Percentiles rank a stretch among this genome's conserved stretches.
These are phyloP conservation scores for Phytophthora cactorum DNA, from an alignment of 352 stramenopile genomes.

Conservation along the genomic window DNA sequence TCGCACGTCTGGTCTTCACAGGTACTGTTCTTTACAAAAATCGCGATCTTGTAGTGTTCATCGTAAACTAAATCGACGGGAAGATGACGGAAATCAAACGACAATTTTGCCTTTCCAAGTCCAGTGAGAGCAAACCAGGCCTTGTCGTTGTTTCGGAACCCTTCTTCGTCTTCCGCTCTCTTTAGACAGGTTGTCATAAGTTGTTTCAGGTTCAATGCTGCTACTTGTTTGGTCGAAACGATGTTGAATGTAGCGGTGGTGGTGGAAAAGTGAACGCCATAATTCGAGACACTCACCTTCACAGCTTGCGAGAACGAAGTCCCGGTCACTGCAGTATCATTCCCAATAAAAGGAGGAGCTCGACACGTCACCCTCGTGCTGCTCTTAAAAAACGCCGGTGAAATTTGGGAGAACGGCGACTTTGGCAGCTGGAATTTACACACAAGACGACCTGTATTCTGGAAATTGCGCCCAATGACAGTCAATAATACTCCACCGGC, in stretches of 20 bases:
- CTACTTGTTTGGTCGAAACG: slow-evolving; percentile 37
- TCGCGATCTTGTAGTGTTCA: slow-evolving; percentile 96
- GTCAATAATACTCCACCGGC: slow-evolving; percentile 75
- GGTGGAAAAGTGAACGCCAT: slow-evolving; percentile 72
- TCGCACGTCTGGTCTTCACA: slow-evolving; percentile 91
- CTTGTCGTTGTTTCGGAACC: slow-evolving; percentile 73
- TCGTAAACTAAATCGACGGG: slow-evolving; percentile 92
- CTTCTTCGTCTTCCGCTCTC: slow-evolving; percentile 71
- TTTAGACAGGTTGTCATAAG: slow-evolving; percentile 50
- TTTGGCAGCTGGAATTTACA: slow-evolving; percentile 76
- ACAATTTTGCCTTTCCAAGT: slow-evolving; percentile 93
- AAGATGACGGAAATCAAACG: slow-evolving; percentile 95
- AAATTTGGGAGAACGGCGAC: slow-evolving; percentile 19
- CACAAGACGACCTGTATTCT: slow-evolving; percentile 79
- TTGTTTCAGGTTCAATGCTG: slow-evolving; percentile 46
- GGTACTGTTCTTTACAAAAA: slow-evolving; percentile 94
- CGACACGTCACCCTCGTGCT: slow-evolving; percentile 84
- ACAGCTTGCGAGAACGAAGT: slow-evolving; percentile 34
- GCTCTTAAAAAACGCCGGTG: slow-evolving; percentile 78
- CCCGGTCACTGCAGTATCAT: slow-evolving; percentile 18
- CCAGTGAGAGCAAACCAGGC: slow-evolving; percentile 94
- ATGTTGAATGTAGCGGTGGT: slow-evolving; percentile 64
- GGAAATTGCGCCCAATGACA: slow-evolving; percentile 96
- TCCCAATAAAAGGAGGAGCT: slow-evolving; percentile 62
- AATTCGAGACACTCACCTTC: slow-evolving; percentile 83